Evolutionary conservation across 352 stramenopile genomes (phyloP), one percentile per base, ranked within the genome.

Genomic region (Globisporangium spiculum): DNA sequence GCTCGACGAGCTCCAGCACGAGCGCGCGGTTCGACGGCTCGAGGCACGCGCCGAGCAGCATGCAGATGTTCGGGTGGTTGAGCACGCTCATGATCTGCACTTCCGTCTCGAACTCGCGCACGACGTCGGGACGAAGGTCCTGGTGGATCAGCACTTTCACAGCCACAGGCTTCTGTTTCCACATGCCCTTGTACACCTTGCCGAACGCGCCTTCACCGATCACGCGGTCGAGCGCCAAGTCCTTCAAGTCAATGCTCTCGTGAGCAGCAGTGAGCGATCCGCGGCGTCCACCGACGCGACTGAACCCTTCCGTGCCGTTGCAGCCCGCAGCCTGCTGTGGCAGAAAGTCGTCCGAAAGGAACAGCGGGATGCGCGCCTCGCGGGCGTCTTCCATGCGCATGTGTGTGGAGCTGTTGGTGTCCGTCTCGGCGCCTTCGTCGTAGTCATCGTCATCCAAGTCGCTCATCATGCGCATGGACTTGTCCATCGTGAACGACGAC

Each of bases 31-130:
- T 98, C 22, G 88, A 86, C 14, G 96, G 92, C 59, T 94, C 75
- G 32, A 98, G 79, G 78, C 96, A 99, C 55, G 97, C 96, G 32
- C 96, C 97, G 48, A 99, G 92, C 66, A 98, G 93, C 38, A 98
- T 86, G 73, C 97, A 98, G 65, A 99, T 97, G 80, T 99, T 99
- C 5, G 97, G 96, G 82, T 99, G 97, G 59, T 89, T 74, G 65
- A 99, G 86, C 48, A 89, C 81, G 65, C 87, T 92, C 87, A 93
- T 93, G 71, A 95, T 95, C 73, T 91, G 81, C 26, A 91, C 78
- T 68, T 95, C 87, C 32, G 79, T 83, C 74, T 95, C 82, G 66
- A 95, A 95, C 65, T 95, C 87, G 5, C 75, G 72, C 57, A 91
- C 71, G 16, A 93, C 79, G 16, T 91, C 84, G 0, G 77, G 74